Evolutionary conservation across 768 basidiomycete species (phyloP), one percentile per base, ranked within the genome.

Genomic region (Boletus rubroflammeus): DNA sequence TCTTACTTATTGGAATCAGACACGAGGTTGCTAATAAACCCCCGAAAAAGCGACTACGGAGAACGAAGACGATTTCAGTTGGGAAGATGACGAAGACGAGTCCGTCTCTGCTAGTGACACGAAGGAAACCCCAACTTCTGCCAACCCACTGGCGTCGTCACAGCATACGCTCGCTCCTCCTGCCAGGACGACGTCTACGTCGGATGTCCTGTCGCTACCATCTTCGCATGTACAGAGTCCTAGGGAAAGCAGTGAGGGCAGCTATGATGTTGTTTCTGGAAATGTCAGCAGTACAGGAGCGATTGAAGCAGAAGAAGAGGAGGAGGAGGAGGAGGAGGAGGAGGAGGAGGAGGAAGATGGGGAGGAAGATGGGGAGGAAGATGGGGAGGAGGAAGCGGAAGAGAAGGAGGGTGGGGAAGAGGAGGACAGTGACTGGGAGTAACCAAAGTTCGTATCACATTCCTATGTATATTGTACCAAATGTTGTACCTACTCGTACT

Each of bases 1-100:
- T 25, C 23, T 13, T 25, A 26, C 50, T 47, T 50, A 49, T 29
- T 21, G 32, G 1, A 40, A 34, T 32, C 26, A 21, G 32, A 48
- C 39, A 29, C 41, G 26, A 15, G 25, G 50, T 43, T 31, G 25
- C 47, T 60, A 34, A 65, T 60, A 34, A 65, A 46, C 13, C 11
- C 42, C 40, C 41, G 47, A 55, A 47, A 53, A 57, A 85, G 83
- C 79, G n/a, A 76, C 84, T 4, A 69, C 75, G 8, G 83, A 87
- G 53, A 82, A 79, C 26, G 93, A 96, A 42, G 93, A 95, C 32
- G 87, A 91, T 54, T 93, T 96, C 70, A 88, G 83, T 62, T 96
- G 93, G 93, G 93, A 94, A 66, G 91, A 91, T 51, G 84, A 86
- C 47, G 92, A 94, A n/a, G 90, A 92, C n/a, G 87, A 88, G 41